Conservation (phyloP, 1,284 basidiomycete species). For the Hymenochaete sp. region DNA sequence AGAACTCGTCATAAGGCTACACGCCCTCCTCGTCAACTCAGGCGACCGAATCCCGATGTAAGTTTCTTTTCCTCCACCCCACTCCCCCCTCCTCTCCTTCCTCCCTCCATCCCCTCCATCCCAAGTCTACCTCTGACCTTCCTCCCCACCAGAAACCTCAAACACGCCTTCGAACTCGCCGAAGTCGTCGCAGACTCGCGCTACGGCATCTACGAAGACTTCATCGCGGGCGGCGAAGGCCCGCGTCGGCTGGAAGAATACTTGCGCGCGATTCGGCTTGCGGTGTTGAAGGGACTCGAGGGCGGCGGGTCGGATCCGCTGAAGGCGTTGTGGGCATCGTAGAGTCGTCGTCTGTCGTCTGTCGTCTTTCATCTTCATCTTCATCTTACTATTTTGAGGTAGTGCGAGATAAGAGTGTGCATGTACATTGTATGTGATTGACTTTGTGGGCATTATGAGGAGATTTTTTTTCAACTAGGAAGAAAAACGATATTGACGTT, state of each 20-base stretch:
- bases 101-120: not conserved
- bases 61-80: conserved; percentile 26
- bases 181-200: conserved; percentile 86
- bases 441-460: too few species aligned
- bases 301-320: conserved; percentile 38
- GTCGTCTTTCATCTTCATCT: not conserved
- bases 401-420: too few species aligned
- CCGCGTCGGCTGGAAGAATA: conserved; percentile 51
- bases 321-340: not conserved
- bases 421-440: too few species aligned
- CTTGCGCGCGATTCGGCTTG: conserved; percentile 59
- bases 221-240: conserved; percentile 11
- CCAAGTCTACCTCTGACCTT: conserved; percentile 1
- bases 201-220: conserved; percentile 63
- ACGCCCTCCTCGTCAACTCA: conserved; percentile 65
- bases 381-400: not conserved
- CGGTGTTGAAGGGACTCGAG: conserved; percentile 62
- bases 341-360: too few species aligned
- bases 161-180: conserved; percentile 66
- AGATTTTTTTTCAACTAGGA: too few species aligned
- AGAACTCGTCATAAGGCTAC: conserved; percentile 82
- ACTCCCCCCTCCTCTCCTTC: conserved; percentile 2
- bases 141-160: conserved; percentile 60
- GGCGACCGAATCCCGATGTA: conserved; percentile 59
- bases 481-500: too few species aligned